These are phyloP conservation scores for Coemansia asiatica DNA, from an alignment of 192 early-diverging fungal genomes.

Conservation along the genomic window DNA sequence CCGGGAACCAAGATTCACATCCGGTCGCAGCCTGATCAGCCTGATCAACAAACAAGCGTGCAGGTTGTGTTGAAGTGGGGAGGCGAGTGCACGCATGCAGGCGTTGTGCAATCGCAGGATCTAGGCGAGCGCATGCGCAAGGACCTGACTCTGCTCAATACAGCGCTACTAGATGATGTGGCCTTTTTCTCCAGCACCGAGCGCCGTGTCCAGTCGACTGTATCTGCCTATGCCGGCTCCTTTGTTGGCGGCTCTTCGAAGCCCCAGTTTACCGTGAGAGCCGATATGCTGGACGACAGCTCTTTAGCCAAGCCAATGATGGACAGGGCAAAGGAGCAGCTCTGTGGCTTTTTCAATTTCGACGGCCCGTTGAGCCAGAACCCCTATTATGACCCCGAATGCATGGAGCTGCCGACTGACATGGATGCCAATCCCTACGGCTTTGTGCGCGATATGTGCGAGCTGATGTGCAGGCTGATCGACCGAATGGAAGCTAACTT, in stretches of 20 bases:
- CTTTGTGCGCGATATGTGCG: constrained; percentile 70
- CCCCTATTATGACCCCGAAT: constrained; percentile 20
- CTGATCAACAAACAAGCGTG: constrained; percentile 64
- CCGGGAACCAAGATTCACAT: constrained; percentile 93
- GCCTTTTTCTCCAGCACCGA: constrained; percentile 84
- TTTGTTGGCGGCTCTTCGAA: constrained; percentile 54
- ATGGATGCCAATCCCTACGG: constrained; percentile 39
- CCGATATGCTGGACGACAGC: constrained; percentile 93
- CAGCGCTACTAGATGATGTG: constrained; percentile 81
- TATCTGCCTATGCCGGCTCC: constrained; percentile 57
- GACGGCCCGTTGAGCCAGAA: constrained; percentile 24
- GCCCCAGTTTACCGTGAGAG: constrained; percentile 68
- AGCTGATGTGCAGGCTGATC: constrained; percentile 65
- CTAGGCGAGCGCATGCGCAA: constrained; percentile 90
- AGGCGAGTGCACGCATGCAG: constrained; percentile 94
- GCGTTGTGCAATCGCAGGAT: constrained; percentile 84
- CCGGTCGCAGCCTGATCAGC: constrained; percentile 63
- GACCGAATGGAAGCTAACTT: constrained; percentile 81
- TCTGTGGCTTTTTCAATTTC: constrained; percentile 67
- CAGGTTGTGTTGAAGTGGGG: constrained; percentile 98
- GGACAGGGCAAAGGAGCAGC: constrained; percentile 78
- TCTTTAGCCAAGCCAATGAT: constrained; percentile 94
- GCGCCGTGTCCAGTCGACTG: constrained; percentile 82
- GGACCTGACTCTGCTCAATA: constrained; percentile 88
- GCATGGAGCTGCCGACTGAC: constrained; percentile 33